These are phyloP conservation scores for Penicillium sclerotigenum DNA, from an alignment of 2,329 filamentous ascomycete species.

Conservation along the genomic window DNA sequence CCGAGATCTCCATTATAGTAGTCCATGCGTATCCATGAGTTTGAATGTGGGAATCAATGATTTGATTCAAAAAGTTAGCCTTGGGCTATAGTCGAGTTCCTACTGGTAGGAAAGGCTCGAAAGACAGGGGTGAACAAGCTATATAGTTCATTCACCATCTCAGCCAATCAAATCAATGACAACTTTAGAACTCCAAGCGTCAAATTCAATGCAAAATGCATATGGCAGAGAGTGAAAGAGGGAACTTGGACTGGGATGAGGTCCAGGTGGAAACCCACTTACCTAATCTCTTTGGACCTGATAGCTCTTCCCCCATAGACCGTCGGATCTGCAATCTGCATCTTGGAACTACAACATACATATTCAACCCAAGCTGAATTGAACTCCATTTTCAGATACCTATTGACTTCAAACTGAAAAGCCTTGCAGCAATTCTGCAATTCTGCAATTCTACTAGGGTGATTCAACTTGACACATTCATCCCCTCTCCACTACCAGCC, in stretches of 20 bases:
- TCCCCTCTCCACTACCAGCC: not conserved
- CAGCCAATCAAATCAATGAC: too few relatives aligned
- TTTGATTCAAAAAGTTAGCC: not conserved
- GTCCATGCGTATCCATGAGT: not conserved
- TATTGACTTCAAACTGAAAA: not conserved
- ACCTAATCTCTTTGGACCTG: not conserved
- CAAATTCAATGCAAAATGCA: not conserved
- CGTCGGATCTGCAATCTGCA: not conserved
- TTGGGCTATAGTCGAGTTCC: not conserved
- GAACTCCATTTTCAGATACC: too few relatives aligned
- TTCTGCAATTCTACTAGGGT: not conserved
- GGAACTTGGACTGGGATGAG: not conserved
- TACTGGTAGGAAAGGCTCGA: too few relatives aligned
- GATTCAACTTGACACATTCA: not conserved
- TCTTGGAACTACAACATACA: too few relatives aligned
- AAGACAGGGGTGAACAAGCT: not conserved
- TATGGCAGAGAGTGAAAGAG: not conserved
- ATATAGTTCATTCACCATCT: not conserved
- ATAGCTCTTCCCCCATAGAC: not conserved
- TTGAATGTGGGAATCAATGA: not conserved
- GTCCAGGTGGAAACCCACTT: not conserved
- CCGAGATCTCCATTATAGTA: not conserved
- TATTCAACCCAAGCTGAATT: too few relatives aligned
- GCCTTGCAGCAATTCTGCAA: not conserved
- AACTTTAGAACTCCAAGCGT: too few relatives aligned